Percentiles rank a stretch among this genome's conserved stretches.
phyloP scores from a whole-genome alignment of 2,329 filamentous ascomycete genomes.

The Graphilbum sp. region DNA sequence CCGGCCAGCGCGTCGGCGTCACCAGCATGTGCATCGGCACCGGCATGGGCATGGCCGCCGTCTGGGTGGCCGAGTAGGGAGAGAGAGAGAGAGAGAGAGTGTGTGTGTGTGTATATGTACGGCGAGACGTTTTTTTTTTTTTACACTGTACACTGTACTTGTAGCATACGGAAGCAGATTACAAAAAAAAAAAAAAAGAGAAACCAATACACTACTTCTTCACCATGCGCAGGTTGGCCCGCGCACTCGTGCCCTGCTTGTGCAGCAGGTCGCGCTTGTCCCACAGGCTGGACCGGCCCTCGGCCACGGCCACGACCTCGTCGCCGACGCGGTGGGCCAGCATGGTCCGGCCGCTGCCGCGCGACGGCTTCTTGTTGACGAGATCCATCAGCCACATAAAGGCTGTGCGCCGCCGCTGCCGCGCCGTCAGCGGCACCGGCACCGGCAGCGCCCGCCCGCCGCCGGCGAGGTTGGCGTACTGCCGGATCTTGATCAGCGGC shows the following conservation, averaged over 20 bases:
- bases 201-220: not conserved
- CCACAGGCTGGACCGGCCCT: slow-evolving; percentile 75
- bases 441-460: slow-evolving; percentile 75
- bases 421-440: slow-evolving; percentile 56
- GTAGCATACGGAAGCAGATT: no score
- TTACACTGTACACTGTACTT: no score
- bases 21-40: slow-evolving; percentile 96
- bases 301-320: slow-evolving; percentile 74
- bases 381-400: slow-evolving; percentile 80
- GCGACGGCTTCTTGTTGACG: slow-evolving; percentile 61
- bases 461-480: slow-evolving; percentile 62
- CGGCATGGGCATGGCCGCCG: slow-evolving; percentile 93
- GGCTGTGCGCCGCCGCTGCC: slow-evolving; percentile 62
- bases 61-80: slow-evolving; percentile 80
- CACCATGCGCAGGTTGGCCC: slow-evolving; percentile 49
- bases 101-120: no score
- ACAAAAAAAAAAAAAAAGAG: no score
- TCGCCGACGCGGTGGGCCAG: slow-evolving; percentile 68
- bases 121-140: no score
- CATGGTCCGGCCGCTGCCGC: slow-evolving; percentile 52
- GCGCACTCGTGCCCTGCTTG: slow-evolving; percentile 60
- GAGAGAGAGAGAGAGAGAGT: no score
- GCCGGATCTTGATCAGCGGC: slow-evolving; percentile 66
- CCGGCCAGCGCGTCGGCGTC: slow-evolving; percentile 69
- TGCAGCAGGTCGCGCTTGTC: slow-evolving; percentile 64